These are phyloP conservation scores for Aspergillus sp. DNA, from an alignment of 2,329 filamentous ascomycete species.

Conservation along the genomic window DNA sequence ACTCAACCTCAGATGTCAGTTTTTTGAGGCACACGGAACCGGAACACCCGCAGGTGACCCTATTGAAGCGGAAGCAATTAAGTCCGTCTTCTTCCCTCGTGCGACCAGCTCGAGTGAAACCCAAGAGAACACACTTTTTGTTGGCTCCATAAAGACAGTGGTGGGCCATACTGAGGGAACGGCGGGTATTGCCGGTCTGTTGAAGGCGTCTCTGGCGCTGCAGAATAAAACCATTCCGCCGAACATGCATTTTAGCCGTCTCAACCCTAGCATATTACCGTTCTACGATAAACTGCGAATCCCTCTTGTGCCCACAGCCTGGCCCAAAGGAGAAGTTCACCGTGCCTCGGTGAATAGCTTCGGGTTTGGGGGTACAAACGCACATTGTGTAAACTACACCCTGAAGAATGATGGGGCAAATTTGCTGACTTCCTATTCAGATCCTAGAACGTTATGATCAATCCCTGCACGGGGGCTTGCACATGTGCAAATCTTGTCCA, in stretches of 20 bases:
- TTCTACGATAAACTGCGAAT: conserved; percentile 26
- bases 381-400: conserved; percentile 35
- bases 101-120: background rate
- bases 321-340: conserved; percentile 30
- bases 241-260: conserved; percentile 28
- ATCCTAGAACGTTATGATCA: background rate
- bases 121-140: conserved; percentile 14
- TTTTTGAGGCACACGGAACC: conserved; percentile 49
- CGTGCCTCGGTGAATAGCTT: conserved; percentile 44
- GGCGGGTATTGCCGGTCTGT: conserved; percentile 31
- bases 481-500: background rate
- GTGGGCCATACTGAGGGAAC: conserved; percentile 38
- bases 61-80: conserved; percentile 27
- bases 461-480: background rate
- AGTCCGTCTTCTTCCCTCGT: background rate
- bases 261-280: conserved; percentile 26
- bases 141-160: conserved; percentile 34
- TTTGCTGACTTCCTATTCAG: background rate
- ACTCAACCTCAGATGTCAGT: conserved; percentile 16
- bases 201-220: conserved; percentile 41
- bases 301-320: conserved; percentile 19
- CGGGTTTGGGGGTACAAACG: conserved; percentile 41
- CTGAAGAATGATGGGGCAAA: conserved; percentile 22
- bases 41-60: conserved; percentile 38
- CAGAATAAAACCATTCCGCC: conserved; percentile 36